These are phyloP conservation scores for Claviceps capensis DNA, from an alignment of 2,329 filamentous ascomycete genomes.

Conservation along the genomic window DNA sequence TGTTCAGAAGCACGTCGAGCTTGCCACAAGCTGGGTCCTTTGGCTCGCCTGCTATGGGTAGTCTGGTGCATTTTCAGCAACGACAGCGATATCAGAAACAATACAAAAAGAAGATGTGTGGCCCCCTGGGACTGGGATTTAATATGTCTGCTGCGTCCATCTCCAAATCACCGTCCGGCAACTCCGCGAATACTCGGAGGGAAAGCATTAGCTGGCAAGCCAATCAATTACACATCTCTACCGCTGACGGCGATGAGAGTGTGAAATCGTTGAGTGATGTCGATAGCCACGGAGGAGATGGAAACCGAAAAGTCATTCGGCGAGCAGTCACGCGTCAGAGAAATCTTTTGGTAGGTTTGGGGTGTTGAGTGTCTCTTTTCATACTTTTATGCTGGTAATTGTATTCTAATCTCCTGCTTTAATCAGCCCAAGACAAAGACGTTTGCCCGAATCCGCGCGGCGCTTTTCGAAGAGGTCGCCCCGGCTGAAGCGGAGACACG, in stretches of 20 bases:
- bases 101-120: slow-evolving; percentile 41
- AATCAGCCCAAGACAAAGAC: slow-evolving; percentile 83
- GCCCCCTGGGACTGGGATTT: slow-evolving; percentile 37
- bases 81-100: slow-evolving; percentile 59
- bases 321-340: slow-evolving; percentile 74
- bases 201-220: slow-evolving; percentile 88
- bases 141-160: slow-evolving; percentile 29
- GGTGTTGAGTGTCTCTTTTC: not conserved
- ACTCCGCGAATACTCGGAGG: slow-evolving; percentile 44
- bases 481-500: slow-evolving; percentile 81
- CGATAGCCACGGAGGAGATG: slow-evolving; percentile 35
- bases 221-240: slow-evolving; percentile 70
- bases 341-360: slow-evolving; percentile 60
- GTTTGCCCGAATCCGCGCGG: slow-evolving; percentile 84
- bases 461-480: slow-evolving; percentile 73
- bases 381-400: not conserved
- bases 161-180: slow-evolving; percentile 61
- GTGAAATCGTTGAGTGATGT: slow-evolving; percentile 56
- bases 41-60: slow-evolving; percentile 58
- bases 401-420: not conserved
- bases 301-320: slow-evolving; percentile 63
- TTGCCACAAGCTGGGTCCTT: slow-evolving; percentile 39
- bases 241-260: slow-evolving; percentile 51
- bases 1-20: slow-evolving; percentile 42
- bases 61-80: slow-evolving; percentile 72